Evolutionary conservation across 192 early-diverging fungal species (phyloP), one percentile per base, ranked within the genome.

Genomic region (Coemansia sp.): DNA sequence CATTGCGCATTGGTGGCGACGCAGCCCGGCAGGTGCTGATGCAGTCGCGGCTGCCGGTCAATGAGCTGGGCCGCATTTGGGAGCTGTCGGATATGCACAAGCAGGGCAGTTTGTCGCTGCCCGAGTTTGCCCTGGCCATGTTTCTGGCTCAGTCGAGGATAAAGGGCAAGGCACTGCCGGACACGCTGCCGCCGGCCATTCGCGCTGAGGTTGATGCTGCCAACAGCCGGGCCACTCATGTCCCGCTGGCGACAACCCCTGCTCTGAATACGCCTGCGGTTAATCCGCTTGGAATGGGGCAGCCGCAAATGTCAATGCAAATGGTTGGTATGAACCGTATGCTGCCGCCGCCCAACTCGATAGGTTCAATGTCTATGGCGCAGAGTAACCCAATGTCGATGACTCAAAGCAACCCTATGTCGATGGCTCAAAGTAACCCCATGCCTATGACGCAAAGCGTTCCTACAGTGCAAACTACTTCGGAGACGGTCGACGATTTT

Each of bases 81-180:
- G 84, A 86, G 47, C 69, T 89, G 10, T 79, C 87, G 7, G 86
- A 89, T 47, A 62, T 84, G 0, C 75, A 72, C 10, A 60, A 67
- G 9, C 52, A 67, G 32, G 84, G 84, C 1, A 72, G 80, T 38
- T 74, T 89, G 24, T 83, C 86, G 24, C 73, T 87, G 65, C 69
- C 86, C 0, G 88, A 89, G 63, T 89, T 89, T 70, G 85, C 79
- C 48, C 58, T 89, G 53, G 85, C 88, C 22, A 86, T 89, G 88
- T 87, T 84, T 61, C 64, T 89, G 25, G 83, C 88, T 4, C 82
- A 86, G 41, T 73, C 83, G 10, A 79, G 84, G 29, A 68, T 88
- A 51, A 73, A 62, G 6, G 86, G 86, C n/a, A 80, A 79, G 43
- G 65, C 75, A 1, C 49, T 89, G 37, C 88, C 88, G 4, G 56